Percentiles rank a stretch among this genome's conserved stretches.
Conservation (phyloP, 2,329 filamentous ascomycete species). For the Pseudomassariella vexata region DNA sequence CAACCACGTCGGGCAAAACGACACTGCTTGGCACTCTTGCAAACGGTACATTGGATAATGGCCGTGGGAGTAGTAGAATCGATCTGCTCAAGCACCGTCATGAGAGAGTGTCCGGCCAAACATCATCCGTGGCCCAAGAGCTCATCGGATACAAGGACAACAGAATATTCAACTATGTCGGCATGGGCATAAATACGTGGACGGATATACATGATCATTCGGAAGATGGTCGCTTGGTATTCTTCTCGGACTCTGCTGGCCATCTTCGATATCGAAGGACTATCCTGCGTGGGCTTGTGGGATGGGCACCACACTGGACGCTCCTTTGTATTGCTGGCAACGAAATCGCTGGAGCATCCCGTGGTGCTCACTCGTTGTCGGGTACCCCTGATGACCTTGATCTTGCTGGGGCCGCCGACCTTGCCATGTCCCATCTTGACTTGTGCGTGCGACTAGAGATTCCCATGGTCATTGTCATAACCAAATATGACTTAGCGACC, state of each 20-base stretch:
- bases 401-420: constrained; percentile 56
- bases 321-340: constrained; percentile 82
- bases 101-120: constrained; percentile 85
- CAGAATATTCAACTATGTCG: constrained; percentile 74
- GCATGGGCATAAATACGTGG: constrained; percentile 86
- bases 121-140: constrained; percentile 91
- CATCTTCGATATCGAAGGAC: constrained; percentile 86
- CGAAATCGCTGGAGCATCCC: constrained; percentile 45
- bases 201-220: constrained; percentile 83
- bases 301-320: constrained; percentile 94
- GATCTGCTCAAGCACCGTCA: constrained; percentile 89
- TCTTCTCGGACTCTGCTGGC: constrained; percentile 87
- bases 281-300: constrained; percentile 81
- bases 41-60: constrained; percentile 85
- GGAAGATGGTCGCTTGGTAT: constrained; percentile 69
- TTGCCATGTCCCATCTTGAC: constrained; percentile 75
- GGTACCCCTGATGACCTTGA: constrained; percentile 43
- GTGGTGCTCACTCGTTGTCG: constrained; percentile 38
- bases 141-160: constrained; percentile 72
- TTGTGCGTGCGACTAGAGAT: constrained; percentile 76
- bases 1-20: constrained; percentile 89
- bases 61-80: constrained; percentile 80
- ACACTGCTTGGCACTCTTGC: constrained; percentile 83
- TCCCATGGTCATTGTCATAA: constrained; percentile 77
- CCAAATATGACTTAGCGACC: constrained; percentile 83